Conservation (phyloP, 371 early-diverging fungal species). For the Mucor racemosus region DNA sequence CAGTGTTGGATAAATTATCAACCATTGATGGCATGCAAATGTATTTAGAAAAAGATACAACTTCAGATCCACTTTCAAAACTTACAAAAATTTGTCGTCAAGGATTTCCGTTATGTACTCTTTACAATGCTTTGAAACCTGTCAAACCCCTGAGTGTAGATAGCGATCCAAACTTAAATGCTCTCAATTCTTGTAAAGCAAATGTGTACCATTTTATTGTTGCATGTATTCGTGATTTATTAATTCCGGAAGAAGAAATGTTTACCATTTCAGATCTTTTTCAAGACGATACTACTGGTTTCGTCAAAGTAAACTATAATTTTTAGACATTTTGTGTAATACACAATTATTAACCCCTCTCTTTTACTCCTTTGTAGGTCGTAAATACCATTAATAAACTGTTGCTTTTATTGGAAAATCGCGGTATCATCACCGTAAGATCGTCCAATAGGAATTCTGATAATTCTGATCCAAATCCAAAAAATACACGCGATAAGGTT, state of each 20-base stretch:
- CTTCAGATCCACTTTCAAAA: conserved; percentile 81
- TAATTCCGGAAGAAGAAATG: conserved; percentile 76
- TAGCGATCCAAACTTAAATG: conserved; percentile 64
- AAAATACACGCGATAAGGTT: conserved; percentile 83
- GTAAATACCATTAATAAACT: conserved; percentile 74
- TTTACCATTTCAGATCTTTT: conserved; percentile 90
- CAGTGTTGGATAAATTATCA: conserved; percentile 62
- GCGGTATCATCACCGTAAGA: conserved; percentile 62
- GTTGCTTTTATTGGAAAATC: conserved; percentile 68
- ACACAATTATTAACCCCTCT: background rate
- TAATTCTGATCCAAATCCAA: conserved; percentile 63
- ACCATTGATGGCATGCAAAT: conserved; percentile 64
- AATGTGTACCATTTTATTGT: conserved; percentile 81
- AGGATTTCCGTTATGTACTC: conserved; percentile 83
- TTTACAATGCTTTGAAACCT: conserved; percentile 81
- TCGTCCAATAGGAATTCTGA: conserved; percentile 55
- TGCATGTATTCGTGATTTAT: conserved; percentile 71
- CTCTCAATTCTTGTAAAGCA: conserved; percentile 82
- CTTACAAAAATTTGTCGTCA: conserved; percentile 91
- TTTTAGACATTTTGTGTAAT: conserved; percentile 3
- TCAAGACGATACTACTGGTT: conserved; percentile 93
- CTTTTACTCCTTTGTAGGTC: conserved; percentile 32
- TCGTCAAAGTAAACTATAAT: conserved; percentile 82
- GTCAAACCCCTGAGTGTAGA: conserved; percentile 59
- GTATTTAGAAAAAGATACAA: conserved; percentile 51